These are phyloP conservation scores for Pterocarpus santalinus DNA, from an alignment of 306 rosid genomes.

Conservation along the genomic window DNA sequence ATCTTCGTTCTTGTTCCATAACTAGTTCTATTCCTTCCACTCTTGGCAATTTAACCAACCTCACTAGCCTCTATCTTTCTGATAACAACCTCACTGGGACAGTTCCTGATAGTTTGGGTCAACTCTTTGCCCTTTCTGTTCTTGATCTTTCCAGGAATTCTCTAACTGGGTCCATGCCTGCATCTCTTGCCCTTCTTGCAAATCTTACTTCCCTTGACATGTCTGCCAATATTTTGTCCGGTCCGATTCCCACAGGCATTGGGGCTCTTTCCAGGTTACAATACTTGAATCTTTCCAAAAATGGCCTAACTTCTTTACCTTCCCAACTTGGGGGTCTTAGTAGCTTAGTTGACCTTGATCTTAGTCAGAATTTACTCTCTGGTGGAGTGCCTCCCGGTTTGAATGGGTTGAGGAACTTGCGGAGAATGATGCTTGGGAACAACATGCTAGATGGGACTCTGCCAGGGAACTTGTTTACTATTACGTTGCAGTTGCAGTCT, in stretches of 20 bases:
- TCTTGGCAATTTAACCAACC: conserved; percentile 75
- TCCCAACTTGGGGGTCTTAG: conserved; percentile 64
- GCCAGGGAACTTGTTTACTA: conserved; percentile 57
- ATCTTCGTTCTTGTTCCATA: conserved; percentile 85
- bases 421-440: conserved; percentile 57
- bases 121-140: conserved; percentile 62
- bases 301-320: conserved; percentile 71
- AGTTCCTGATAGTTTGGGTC: conserved; percentile 71
- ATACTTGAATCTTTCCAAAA: conserved; percentile 78
- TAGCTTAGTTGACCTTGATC: conserved; percentile 86
- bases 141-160: conserved; percentile 79
- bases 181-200: conserved; percentile 57
- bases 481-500: conserved; percentile 58
- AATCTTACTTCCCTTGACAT: conserved; percentile 78
- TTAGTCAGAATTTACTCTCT: conserved; percentile 69
- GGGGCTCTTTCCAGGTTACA: conserved; percentile 71
- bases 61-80: conserved; percentile 71
- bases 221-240: conserved; percentile 69
- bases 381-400: conserved; percentile 65
- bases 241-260: conserved; percentile 62
- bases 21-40: conserved; percentile 67
- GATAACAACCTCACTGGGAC: conserved; percentile 70
- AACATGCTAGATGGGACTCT: conserved; percentile 68
- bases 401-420: conserved; percentile 69
- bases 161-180: conserved; percentile 66